A percentile compares a stretch with the other conserved stretches of the same genome.
Conservation (phyloP, 805 yeast genomes). For the Pichia membranifaciens region DNA sequence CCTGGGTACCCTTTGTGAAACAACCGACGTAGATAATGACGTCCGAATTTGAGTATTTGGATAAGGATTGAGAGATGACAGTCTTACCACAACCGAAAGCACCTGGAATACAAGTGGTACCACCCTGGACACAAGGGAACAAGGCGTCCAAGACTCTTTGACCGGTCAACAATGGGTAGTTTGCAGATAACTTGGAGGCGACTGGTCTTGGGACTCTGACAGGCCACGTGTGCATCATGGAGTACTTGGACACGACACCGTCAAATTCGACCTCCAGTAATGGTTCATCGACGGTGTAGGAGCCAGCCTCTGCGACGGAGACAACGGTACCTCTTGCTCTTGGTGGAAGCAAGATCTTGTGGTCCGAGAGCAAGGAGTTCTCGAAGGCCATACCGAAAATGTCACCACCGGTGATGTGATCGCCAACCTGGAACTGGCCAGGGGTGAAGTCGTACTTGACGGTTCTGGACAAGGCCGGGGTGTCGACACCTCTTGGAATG, state of each 20-base stretch:
- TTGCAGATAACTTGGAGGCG: constrained; percentile 87
- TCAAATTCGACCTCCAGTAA: constrained; percentile 92
- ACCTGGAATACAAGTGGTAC: constrained; percentile 99
- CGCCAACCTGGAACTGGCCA: constrained; percentile 75
- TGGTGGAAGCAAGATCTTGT: constrained; percentile 93
- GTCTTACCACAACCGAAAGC: constrained; percentile 98
- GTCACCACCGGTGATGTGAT: constrained; percentile 98
- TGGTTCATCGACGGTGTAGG: constrained; percentile 85
- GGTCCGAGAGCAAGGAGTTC: constrained; percentile 87
- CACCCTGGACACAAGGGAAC: constrained; percentile 99
- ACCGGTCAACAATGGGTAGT: constrained; percentile 93
- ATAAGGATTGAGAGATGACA: constrained; percentile 48
- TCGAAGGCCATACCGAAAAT: constrained; percentile 91
- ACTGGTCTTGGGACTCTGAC: constrained; percentile 99
- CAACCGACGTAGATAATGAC: constrained; percentile 91
- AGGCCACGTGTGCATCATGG: constrained; percentile 99
- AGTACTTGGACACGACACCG: constrained; percentile 71
- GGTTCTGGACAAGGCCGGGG: constrained; percentile 87
- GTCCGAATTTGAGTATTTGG: constrained; percentile 96
- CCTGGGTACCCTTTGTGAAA: constrained; percentile 21
- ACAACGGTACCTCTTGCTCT: constrained; percentile 97
- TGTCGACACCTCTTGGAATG: constrained; percentile 98
- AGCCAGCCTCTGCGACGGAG: constrained; percentile 82
- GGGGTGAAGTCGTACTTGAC: constrained; percentile 85
- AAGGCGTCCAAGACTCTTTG: constrained; percentile 97